Percentiles rank a stretch among this genome's conserved stretches.
phyloP scores from a whole-genome alignment of 1,139 yeast species.

The Meyerozyma carpophila region DNA sequence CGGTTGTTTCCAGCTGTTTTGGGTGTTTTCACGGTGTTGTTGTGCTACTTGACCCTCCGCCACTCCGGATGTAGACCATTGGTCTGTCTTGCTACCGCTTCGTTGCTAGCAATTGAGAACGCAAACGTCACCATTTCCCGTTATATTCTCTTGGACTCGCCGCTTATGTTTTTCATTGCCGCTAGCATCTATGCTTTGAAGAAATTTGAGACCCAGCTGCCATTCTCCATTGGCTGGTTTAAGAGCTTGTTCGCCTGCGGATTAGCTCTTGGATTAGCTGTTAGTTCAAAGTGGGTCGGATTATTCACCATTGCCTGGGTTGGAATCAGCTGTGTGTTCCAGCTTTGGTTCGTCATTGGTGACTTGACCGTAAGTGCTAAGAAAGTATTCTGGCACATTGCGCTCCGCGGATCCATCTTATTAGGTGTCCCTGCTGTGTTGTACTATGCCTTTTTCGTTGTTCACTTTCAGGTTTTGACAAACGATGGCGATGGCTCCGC shows the following conservation, averaged over 20 bases:
- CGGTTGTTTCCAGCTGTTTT: conserved; percentile 78
- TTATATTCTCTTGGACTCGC: conserved; percentile 85
- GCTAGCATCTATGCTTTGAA: conserved; percentile 76
- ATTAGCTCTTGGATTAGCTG: conserved; percentile 79
- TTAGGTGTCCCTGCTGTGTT: conserved; percentile 65
- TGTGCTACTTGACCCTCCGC: conserved; percentile 76
- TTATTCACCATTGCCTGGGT: conserved; percentile 49
- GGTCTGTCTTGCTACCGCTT: conserved; percentile 63
- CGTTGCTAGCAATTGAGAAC: conserved; percentile 74
- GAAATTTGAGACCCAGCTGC: conserved; percentile 72
- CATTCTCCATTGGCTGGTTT: conserved; percentile 69
- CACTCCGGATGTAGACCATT: conserved; percentile 82
- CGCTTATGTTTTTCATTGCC: conserved; percentile 86
- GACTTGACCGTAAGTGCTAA: conserved; percentile 63
- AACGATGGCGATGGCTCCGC: conserved; percentile 82
- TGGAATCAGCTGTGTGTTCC: conserved; percentile 68
- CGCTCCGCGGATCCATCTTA: conserved; percentile 52
- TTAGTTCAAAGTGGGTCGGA: conserved; percentile 95
- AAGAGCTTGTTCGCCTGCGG: conserved; percentile 71
- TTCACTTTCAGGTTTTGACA: conserved; percentile 69
- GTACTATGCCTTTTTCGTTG: conserved; percentile 67
- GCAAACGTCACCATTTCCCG: conserved; percentile 85
- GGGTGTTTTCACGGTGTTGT: conserved; percentile 75
- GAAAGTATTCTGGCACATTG: conserved; percentile 48
- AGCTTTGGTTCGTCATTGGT: conserved; percentile 85